Conservation (phyloP, 768 basidiomycete genomes). For the Suillus clintonianus region DNA sequence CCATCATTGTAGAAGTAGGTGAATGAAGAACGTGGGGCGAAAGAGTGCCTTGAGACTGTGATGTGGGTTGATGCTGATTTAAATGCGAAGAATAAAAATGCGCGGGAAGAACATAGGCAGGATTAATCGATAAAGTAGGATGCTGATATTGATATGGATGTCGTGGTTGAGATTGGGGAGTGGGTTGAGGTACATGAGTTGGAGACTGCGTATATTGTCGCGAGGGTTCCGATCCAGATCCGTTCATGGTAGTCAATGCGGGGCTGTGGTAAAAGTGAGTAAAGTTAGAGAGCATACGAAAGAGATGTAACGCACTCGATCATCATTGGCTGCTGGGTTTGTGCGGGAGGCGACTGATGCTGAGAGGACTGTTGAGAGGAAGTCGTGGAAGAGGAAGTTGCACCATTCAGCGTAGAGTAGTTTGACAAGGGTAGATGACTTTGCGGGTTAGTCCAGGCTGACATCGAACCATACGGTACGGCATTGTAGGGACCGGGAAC, state of each 20-base stretch:
- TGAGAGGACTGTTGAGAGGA: slow-evolving; percentile 28
- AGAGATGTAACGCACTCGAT: slow-evolving; percentile 61
- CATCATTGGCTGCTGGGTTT: slow-evolving; percentile 46
- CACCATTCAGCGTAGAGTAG: slow-evolving; percentile 79
- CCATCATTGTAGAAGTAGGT: slow-evolving; percentile 42
- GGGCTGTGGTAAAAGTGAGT: slow-evolving; percentile 45
- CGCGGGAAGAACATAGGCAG: slow-evolving; percentile 39
- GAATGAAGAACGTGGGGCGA: slow-evolving; percentile 72
- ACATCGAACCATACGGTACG: slow-evolving; percentile 51
- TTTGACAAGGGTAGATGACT: slow-evolving; percentile 61
- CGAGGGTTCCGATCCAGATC: slow-evolving; percentile 43
- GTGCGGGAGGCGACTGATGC: slow-evolving; percentile 27
- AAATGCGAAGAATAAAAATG: slow-evolving; percentile 37
- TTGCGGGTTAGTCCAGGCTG: slow-evolving; percentile 43
- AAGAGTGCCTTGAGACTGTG: slow-evolving; percentile 60
- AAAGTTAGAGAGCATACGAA: slow-evolving; percentile 6
- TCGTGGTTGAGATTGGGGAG: slow-evolving; percentile 36
- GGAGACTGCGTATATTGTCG: slow-evolving; percentile 48
- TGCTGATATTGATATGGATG: slow-evolving; percentile 42
- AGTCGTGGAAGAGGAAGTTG: slow-evolving; percentile 52
- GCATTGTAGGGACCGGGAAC: slow-evolving; percentile 52
- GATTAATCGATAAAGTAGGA: slow-evolving; percentile 44
- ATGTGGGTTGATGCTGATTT: slow-evolving; percentile 18
- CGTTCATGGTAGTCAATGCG: slow-evolving; percentile 58
- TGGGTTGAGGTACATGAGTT: slow-evolving; percentile 38